Percentiles rank a stretch among this genome's conserved stretches.
Conservation (phyloP, 2,329 filamentous ascomycete genomes). For the Blastomyces percursus region DNA sequence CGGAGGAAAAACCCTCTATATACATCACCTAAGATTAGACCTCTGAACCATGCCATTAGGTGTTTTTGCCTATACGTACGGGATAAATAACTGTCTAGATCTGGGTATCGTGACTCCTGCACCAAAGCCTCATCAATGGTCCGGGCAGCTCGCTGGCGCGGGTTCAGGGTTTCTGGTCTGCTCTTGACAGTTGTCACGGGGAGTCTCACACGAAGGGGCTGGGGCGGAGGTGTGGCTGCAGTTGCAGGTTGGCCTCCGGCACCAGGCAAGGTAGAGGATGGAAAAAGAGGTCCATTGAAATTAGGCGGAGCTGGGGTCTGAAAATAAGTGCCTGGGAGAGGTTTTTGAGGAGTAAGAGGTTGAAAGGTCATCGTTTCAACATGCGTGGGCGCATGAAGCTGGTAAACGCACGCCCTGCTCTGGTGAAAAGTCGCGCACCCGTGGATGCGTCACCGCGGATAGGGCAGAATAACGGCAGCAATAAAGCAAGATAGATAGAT, state of each 20-base stretch:
- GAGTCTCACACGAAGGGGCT: slow-evolving; percentile 8
- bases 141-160: slow-evolving; percentile 66
- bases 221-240: slow-evolving; percentile 7
- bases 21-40: background rate
- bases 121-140: slow-evolving; percentile 72
- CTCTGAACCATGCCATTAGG: background rate
- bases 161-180: slow-evolving; percentile 46
- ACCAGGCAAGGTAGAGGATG: background rate
- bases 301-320: slow-evolving; percentile 30
- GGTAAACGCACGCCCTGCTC: background rate
- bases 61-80: slow-evolving; percentile 48
- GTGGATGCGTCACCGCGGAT: background rate
- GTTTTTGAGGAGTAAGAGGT: slow-evolving; percentile 31
- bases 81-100: slow-evolving; percentile 78
- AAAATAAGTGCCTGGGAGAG: slow-evolving; percentile 34
- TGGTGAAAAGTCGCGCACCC: background rate
- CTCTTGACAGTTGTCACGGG: slow-evolving; percentile 29
- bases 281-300: slow-evolving; percentile 29
- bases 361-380: slow-evolving; percentile 33
- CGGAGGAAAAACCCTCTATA: slow-evolving; percentile 75
- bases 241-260: slow-evolving; percentile 4
- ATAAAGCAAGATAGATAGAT: background rate
- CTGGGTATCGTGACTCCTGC: slow-evolving; percentile 70
- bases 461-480: background rate
- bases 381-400: slow-evolving; percentile 7